Base-by-base conservation (phyloP, 495 filamentous ascomycete genomes). In the Tuber aestivum region DNA sequence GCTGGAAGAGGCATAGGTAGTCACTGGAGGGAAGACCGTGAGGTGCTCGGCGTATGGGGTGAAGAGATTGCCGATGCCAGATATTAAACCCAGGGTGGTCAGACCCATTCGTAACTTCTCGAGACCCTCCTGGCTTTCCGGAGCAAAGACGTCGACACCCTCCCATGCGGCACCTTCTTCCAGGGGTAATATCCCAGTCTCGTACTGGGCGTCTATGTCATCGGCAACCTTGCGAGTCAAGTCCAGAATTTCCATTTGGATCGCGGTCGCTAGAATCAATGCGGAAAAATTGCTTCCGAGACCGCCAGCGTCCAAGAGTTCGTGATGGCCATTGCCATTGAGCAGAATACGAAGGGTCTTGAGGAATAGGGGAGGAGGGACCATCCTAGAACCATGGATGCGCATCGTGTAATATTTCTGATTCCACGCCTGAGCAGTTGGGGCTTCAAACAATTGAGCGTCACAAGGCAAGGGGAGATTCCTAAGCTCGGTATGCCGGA, bases 201-300 rank as follows among this genome's bases (percentile, higher is more conserved):
- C 80, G 18, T 72, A 61, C 21, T 73, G 45, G 32, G 61, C 48
- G 72, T 78, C 72, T 45, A 73, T 69, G 10, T 81, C 79, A 56
- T 81, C 79, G 41, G 79, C 76, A 41, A 81, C 40, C 45, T 72
- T 81, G 23, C 79, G 78, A 14, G 80, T 81, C 42, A 81, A 73
- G 18, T 81, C 79, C 23, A 81, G 21, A 16, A 81, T 76, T 68
- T 81, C 80, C 80, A 81, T 81, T 32, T 81, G 79, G 21, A 81
- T 75, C 21, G 78, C 79, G 65, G 79, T 76, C 65, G 75, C 70
- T 23, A 81, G 44, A 50, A 81, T 81, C 40, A 81, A 50, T 45
- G 80, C 80, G 35, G 80, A 81, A 35, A 81, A 81, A 69, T 81
- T 79, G 32, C 78, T 79, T 65, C 78, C 78, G 21, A 79, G 77